Base-by-base conservation (phyloP, 2,329 filamentous ascomycete species). In the Pyrenophora graminea region DNA sequence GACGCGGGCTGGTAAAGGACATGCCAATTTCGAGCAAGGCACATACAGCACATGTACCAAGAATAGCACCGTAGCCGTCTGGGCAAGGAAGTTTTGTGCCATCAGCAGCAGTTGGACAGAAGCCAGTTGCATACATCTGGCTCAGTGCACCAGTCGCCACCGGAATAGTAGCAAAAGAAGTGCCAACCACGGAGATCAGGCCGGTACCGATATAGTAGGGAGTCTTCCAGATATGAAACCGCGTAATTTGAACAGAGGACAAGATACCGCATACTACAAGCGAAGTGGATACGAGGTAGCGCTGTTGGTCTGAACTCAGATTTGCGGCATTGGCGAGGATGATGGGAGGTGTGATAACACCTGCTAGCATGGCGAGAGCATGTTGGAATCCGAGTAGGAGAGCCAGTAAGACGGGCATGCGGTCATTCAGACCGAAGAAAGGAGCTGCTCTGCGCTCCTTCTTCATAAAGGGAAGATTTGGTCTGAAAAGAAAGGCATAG, bases 401-500 rank as follows among this genome's bases (percentile, higher is more conserved):
- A 8, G 86, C 88, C 15, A 94, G 77, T 6, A 92, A 67, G 7
- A 93, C 82, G 3, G 90, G 90, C 81, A 94, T 89, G 48, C 76
- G 77, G 71, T 92, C 88, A 62, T 93, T 82, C 33, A 93, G 83
- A n/a, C 89, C 90, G 65, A 93, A 94, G 73, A 95, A 94, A 0
- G 90, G 90, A 27, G 87, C 84, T n/a, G 80, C 77, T 57, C 77
- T 75, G 13, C 76, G 77, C 7, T 71, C 64, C 70, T 82, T 84
- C 67, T 82, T 85, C 80, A 94, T 85, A 73, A 96, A 96, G 0
- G 92, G 92, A 18, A 96, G 74, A 61, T 89, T 91, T 1, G 82
- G 89, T 18, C 78, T 85, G 79, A 97, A 96, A 34, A 97, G 85
- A 67, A 91, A 94, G 31, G 73, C 89, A 81, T 97, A 97, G 80